Evolutionary conservation across 768 basidiomycete genomes (phyloP).

Genomic region (Psilocybe cubensis): DNA sequence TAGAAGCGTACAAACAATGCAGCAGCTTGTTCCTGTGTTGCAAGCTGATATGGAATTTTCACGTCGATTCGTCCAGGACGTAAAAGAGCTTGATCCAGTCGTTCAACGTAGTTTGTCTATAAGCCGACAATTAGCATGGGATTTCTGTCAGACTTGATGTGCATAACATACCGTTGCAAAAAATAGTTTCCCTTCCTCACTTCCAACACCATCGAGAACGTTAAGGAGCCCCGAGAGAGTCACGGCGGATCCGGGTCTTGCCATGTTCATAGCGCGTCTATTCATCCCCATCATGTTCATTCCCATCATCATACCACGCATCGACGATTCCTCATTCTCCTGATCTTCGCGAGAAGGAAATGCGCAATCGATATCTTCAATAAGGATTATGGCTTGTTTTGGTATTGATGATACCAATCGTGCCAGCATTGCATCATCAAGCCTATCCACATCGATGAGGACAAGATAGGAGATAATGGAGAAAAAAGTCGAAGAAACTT

Average conservation of each 20-base stretch:
- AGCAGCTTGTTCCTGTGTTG: conserved; percentile 47
- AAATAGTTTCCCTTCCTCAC: conserved; percentile 63
- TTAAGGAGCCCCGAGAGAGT: conserved; percentile 62
- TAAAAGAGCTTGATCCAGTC: conserved; percentile 60
- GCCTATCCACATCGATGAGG: no score
- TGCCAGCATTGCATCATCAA: conserved; percentile 54
- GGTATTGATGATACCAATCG: conserved; percentile 50
- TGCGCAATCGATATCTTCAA: conserved; percentile 66
- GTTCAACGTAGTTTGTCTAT: conserved; percentile 58
- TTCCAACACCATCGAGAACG: conserved; percentile 61
- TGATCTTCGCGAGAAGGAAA: conserved; percentile 50
- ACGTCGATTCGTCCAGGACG: conserved; percentile 61
- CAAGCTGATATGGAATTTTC: conserved; percentile 52
- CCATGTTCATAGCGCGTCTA: not conserved
- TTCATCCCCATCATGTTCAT: conserved; percentile 4
- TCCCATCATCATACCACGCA: not conserved
- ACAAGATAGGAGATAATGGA: conserved; percentile 7
- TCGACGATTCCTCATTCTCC: conserved; percentile 8
- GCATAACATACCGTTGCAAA: conserved; percentile 53
- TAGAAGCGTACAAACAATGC: conserved; percentile 58
- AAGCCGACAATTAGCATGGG: not conserved
- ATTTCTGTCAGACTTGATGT: not conserved
- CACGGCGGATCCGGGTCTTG: conserved; percentile 31
- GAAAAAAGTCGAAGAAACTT: conserved; percentile 16
- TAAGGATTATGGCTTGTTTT: conserved; percentile 56